Percentiles rank a stretch among this genome's conserved stretches.
Conservation (phyloP, 2,329 filamentous ascomycete species). For the Chaetomiaceae sp. region DNA sequence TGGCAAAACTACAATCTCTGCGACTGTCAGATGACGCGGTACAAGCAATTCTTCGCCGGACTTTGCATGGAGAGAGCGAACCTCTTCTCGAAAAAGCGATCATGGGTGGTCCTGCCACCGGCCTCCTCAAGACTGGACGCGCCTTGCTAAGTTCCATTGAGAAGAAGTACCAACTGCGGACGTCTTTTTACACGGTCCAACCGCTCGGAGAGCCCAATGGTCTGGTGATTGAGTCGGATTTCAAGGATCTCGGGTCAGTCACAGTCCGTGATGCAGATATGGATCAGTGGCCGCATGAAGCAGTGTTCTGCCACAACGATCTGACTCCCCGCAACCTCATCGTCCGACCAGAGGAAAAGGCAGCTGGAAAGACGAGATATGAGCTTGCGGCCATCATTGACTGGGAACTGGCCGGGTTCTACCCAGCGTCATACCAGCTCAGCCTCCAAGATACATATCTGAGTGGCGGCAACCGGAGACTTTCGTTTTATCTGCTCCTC, state of each 20-base stretch:
- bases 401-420: not conserved
- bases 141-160: not conserved
- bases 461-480: not conserved
- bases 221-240: not conserved
- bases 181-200: not conserved
- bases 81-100: not conserved
- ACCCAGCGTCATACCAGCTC: not conserved
- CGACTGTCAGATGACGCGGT: not conserved
- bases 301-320: slow-evolving; percentile 4
- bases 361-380: not conserved
- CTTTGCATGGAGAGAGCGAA: not conserved
- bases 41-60: not conserved
- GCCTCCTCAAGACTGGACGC: not conserved
- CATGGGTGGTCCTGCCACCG: not conserved
- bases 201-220: not conserved
- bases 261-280: not conserved
- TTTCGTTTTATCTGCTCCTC: not conserved
- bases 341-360: not conserved
- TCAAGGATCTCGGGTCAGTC: not conserved
- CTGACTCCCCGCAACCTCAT: not conserved
- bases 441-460: not conserved
- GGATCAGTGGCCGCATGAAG: not conserved
- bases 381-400: slow-evolving; percentile 2
- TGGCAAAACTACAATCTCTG: not conserved
- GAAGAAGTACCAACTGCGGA: not conserved